Evolutionary conservation across 352 stramenopile species (phyloP).

Genomic region (Aphanomyces cochlioides): DNA sequence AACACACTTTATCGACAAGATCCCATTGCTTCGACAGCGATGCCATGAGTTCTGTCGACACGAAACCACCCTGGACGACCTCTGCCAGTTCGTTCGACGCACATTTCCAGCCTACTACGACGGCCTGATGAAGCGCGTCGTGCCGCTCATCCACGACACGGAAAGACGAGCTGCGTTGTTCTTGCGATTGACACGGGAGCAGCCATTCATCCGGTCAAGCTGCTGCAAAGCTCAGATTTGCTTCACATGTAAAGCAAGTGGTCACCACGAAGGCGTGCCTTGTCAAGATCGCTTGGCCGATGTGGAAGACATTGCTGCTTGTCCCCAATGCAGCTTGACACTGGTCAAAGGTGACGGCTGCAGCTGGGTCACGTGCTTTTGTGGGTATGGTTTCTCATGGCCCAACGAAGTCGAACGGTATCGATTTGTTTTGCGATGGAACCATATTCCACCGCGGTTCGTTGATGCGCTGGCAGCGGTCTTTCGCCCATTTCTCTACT

Average conservation of each 20-base stretch:
- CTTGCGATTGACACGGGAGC: not conserved
- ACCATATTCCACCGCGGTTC: too few species aligned
- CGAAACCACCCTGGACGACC: not conserved
- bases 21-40: not conserved
- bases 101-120: too few species aligned
- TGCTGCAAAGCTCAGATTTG: slow-evolving; percentile 12
- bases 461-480: too few species aligned
- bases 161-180: slow-evolving; percentile 3
- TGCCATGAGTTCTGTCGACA: not conserved
- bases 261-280: slow-evolving; percentile 10
- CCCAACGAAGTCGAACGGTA: not conserved
- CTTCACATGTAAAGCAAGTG: slow-evolving; percentile 11
- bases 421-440: too few species aligned
- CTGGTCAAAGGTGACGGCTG: slow-evolving; percentile 35
- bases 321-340: slow-evolving; percentile 22
- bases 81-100: not conserved
- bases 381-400: slow-evolving; percentile 29
- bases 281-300: not conserved
- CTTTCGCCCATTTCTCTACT: too few species aligned
- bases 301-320: slow-evolving; percentile 26
- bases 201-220: not conserved
- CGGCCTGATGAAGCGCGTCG: not conserved
- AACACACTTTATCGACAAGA: not conserved
- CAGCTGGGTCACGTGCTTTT: slow-evolving; percentile 32
- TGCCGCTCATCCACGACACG: slow-evolving; percentile 9